phyloP scores from a whole-genome alignment of 2,329 filamentous ascomycete genomes.

The Plectosphaerella plurivora region DNA sequence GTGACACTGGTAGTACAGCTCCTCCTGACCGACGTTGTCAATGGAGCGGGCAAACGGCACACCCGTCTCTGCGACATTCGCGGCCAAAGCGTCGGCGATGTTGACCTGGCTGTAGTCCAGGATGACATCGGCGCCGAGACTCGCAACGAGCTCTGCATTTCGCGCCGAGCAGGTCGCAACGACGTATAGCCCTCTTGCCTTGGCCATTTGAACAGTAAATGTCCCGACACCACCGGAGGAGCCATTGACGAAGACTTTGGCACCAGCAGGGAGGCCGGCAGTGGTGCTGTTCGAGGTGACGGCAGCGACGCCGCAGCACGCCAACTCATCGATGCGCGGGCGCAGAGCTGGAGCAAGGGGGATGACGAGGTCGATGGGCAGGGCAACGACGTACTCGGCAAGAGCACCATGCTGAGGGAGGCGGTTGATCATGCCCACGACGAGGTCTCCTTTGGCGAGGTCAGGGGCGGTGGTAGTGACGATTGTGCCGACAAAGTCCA shows the following conservation, averaged over 20 bases:
- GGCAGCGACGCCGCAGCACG: not conserved
- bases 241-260: conserved; percentile 27
- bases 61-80: conserved; percentile 1
- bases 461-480: not conserved
- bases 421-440: not conserved
- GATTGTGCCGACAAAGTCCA: not conserved
- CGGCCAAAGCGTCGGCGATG: conserved; percentile 10
- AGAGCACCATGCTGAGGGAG: not conserved
- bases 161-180: conserved; percentile 25
- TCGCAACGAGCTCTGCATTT: conserved; percentile 24
- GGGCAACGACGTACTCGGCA: not conserved
- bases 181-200: conserved; percentile 23
- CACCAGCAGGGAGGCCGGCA: conserved; percentile 8
- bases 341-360: not conserved
- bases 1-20: conserved; percentile 13
- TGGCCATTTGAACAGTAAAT: conserved; percentile 31
- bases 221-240: conserved; percentile 26
- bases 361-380: not conserved
- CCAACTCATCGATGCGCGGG: not conserved
- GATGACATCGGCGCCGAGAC: conserved; percentile 28
- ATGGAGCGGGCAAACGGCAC: conserved; percentile 17
- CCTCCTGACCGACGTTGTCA: conserved; percentile 17
- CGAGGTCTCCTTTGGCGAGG: not conserved
- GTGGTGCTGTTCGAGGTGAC: not conserved
- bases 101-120: conserved; percentile 25